phyloP scores from a whole-genome alignment of 192 early-diverging fungal genomes.

The Entomortierella chlamydospora region DNA sequence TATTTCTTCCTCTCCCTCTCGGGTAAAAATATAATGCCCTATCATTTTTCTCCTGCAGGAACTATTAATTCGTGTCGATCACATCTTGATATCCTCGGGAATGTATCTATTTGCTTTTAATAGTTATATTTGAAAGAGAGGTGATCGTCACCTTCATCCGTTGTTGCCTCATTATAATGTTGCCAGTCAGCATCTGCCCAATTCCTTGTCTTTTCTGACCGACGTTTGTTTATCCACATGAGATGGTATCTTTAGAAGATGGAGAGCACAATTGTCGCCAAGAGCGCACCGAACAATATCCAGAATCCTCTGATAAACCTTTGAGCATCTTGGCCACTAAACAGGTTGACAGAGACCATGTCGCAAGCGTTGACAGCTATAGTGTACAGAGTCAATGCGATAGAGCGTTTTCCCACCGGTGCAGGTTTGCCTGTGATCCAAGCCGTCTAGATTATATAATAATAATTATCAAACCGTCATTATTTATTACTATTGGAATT shows the following conservation, averaged over 20 bases:
- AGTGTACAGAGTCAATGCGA: slow-evolving; percentile 56
- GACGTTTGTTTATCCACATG: slow-evolving; percentile 55
- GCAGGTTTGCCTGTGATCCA: slow-evolving; percentile 59
- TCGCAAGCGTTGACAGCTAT: slow-evolving; percentile 56
- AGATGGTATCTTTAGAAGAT: slow-evolving; percentile 59
- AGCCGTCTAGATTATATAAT: slow-evolving; percentile 23
- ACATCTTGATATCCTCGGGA: background rate
- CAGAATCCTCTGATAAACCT: slow-evolving; percentile 60
- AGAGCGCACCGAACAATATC: slow-evolving; percentile 59
- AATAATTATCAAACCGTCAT: too few relatives aligned
- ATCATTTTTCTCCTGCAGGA: background rate
- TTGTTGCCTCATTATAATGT: slow-evolving; percentile 65
- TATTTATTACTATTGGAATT: too few relatives aligned
- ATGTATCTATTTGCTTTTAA: slow-evolving; percentile 8
- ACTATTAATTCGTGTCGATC: background rate
- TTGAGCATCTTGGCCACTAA: slow-evolving; percentile 59
- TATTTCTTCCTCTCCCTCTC: too few relatives aligned
- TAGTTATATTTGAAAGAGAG: slow-evolving; percentile 59
- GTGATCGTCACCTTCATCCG: slow-evolving; percentile 61
- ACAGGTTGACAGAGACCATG: slow-evolving; percentile 54
- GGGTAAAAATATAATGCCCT: too few relatives aligned
- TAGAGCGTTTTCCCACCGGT: slow-evolving; percentile 52
- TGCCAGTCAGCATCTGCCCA: slow-evolving; percentile 62
- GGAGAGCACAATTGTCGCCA: slow-evolving; percentile 52
- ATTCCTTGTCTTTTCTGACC: slow-evolving; percentile 57